These are phyloP conservation scores for Ceratopteris richardii DNA, from an alignment of 75 land plant genomes.

Conservation along the genomic window DNA sequence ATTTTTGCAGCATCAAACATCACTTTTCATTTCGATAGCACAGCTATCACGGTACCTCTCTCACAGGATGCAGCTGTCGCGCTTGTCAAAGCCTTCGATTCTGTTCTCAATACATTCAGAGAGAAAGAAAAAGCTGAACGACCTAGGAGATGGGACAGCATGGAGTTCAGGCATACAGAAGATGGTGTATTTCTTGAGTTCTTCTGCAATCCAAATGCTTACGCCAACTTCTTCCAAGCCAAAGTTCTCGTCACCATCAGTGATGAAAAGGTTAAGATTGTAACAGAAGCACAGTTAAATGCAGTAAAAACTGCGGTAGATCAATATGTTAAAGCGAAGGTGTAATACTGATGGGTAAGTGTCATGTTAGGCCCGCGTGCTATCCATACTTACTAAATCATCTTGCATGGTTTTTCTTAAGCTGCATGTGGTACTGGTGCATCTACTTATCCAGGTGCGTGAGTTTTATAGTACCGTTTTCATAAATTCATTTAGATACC, in stretches of 20 bases:
- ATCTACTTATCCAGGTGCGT: too few relatives aligned
- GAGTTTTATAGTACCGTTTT: too few relatives aligned
- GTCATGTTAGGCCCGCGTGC: background rate
- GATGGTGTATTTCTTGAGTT: conserved; percentile 31
- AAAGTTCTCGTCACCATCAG: conserved; percentile 30
- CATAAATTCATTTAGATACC: too few relatives aligned
- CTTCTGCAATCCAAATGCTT: conserved; percentile 45
- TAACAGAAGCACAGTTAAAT: conserved; percentile 33
- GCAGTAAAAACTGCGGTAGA: conserved; percentile 36
- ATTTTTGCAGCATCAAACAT: conserved; percentile 4
- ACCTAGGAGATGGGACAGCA: conserved; percentile 33
- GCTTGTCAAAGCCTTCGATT: conserved; percentile 19
- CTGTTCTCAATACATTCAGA: conserved; percentile 25
- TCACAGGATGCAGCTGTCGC: conserved; percentile 25
- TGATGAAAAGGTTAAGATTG: conserved; percentile 27
- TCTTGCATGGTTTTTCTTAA: too few relatives aligned
- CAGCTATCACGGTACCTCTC: conserved; percentile 29
- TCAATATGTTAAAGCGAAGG: conserved; percentile 22
- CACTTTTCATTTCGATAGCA: conserved; percentile 33
- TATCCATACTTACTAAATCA: too few relatives aligned
- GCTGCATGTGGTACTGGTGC: too few relatives aligned
- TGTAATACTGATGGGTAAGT: background rate
- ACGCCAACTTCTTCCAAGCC: conserved; percentile 39
- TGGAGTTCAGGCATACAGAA: conserved; percentile 29
- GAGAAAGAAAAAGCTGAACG: conserved; percentile 27